Percentiles rank a stretch among this genome's conserved stretches.
Evolutionary conservation across 2,329 filamentous ascomycete species (phyloP).

Genomic region (Sclerotinia trifoliorum): DNA sequence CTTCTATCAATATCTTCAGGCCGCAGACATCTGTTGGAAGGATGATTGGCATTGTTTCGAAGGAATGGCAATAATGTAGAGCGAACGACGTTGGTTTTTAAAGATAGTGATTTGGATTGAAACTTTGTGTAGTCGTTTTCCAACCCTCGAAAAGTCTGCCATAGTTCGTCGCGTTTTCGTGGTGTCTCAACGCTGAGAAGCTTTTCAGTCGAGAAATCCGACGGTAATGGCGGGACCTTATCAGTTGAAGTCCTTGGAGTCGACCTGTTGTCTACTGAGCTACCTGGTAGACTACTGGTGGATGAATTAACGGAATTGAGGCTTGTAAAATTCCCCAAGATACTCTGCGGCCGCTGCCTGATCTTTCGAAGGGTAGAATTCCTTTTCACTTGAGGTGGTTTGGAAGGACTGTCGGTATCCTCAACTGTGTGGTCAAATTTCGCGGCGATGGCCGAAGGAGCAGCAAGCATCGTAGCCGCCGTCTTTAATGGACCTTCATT

Average conservation of each 20-base stretch:
- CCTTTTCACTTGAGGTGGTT: conserved; percentile 24
- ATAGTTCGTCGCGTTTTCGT: conserved; percentile 68
- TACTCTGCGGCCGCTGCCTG: conserved; percentile 36
- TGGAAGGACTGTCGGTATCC: conserved; percentile 30
- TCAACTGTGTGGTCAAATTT: conserved; percentile 31
- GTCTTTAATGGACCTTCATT: conserved; percentile 27
- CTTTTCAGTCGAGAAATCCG: conserved; percentile 42
- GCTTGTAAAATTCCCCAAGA: conserved; percentile 36
- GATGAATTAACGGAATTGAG: conserved; percentile 40
- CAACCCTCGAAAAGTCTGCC: conserved; percentile 64
- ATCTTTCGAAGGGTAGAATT: conserved; percentile 33
- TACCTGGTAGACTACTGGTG: conserved; percentile 41
- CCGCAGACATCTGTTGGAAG: conserved; percentile 57
- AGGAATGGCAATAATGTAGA: conserved; percentile 64
- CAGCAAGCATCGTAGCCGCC: conserved; percentile 26
- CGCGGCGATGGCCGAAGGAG: conserved; percentile 28
- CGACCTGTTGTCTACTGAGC: conserved; percentile 49
- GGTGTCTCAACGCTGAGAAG: conserved; percentile 36
- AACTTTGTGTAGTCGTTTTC: conserved; percentile 70
- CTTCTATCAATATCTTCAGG: conserved; percentile 69
- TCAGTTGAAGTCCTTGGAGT: conserved; percentile 46
- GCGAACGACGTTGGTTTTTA: conserved; percentile 69
- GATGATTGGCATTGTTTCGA: conserved; percentile 56
- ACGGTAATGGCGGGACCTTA: conserved; percentile 48
- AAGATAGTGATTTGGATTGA: conserved; percentile 62